phyloP scores from a whole-genome alignment of 129 eudicot genomes.

The Flaveria brownii region DNA sequence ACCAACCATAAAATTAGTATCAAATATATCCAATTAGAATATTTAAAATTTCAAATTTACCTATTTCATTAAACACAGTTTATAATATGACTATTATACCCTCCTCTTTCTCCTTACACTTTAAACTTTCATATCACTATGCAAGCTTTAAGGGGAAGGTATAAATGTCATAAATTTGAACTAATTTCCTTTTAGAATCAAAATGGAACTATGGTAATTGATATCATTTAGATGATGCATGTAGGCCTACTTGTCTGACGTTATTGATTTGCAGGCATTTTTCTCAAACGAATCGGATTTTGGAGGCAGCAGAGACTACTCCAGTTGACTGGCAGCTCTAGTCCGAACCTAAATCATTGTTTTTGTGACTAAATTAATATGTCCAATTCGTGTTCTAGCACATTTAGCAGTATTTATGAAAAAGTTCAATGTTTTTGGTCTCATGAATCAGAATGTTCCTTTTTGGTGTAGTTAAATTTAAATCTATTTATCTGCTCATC shows the following conservation, averaged over 20 bases:
- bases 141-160: neutral
- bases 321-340: conserved; percentile 89
- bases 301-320: conserved; percentile 55
- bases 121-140: neutral
- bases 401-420: neutral
- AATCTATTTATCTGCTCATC: neutral
- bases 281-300: conserved; percentile 69
- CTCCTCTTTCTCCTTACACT: neutral
- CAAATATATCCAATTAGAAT: neutral
- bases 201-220: neutral
- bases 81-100: neutral
- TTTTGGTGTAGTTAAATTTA: conserved; percentile 7
- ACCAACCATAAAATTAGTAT: neutral
- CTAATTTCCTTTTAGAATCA: neutral
- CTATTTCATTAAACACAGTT: neutral
- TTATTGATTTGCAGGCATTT: conserved; percentile 62
- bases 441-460: conserved; percentile 10
- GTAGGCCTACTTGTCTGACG: neutral
- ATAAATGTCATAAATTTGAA: neutral
- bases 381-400: neutral
- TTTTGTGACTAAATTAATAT: conserved; percentile 15
- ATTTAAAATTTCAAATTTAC: neutral
- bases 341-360: conserved; percentile 10
- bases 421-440: neutral
- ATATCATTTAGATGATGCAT: conserved; percentile 2